Evolutionary conservation across 257 asterid genomes (phyloP), one percentile per base, ranked within the genome.

Genomic region (Capsicum chinense): DNA sequence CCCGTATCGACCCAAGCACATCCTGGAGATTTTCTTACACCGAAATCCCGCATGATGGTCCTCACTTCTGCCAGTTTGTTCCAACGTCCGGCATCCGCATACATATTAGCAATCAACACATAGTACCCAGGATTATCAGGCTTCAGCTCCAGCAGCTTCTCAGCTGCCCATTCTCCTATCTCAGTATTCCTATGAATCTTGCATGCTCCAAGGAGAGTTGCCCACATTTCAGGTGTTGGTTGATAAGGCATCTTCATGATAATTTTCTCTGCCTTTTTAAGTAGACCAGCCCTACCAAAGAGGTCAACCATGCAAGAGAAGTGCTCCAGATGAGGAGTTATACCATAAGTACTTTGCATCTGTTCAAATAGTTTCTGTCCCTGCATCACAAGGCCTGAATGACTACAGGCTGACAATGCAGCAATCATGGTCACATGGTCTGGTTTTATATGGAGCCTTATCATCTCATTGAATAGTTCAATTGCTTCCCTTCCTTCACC

Each of bases 161-260:
- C 95, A 50, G 99, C 99, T 26, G 98, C 99, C 97, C 97, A 94
- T 85, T 91, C 94, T 50, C 98, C 99, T 56, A 95, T 87, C 52
- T 91, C 94, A 9, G 84, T 90, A 63, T 95, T 86, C 73, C 95
- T 92, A 81, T 94, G 98, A 81, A 90, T 87, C 83, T 87, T 83
- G 86, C 99, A 95, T 15, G 98, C 97, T 69, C 97, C 97, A 64
- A 95, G 73, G 19, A 95, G 93, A 2, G 97, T 91, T 7, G 99
- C 98, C 99, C 99, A 95, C 89, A 94, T 92, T 79, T 91, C 93
- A 2, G 93, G 16, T 8, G 95, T 92, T 48, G 97, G 95, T 83
- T 88, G 48, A 80, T 76, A 93, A 71, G 97, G 95, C 98, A 93
- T 94, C 54, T 15, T 86, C 56, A 83, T 71, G 62, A 93, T 87